A percentile compares a stretch with the other conserved stretches of the same genome.
phyloP scores from a whole-genome alignment of 2,329 filamentous ascomycete species.

The Orbilia blumenaviensis region DNA sequence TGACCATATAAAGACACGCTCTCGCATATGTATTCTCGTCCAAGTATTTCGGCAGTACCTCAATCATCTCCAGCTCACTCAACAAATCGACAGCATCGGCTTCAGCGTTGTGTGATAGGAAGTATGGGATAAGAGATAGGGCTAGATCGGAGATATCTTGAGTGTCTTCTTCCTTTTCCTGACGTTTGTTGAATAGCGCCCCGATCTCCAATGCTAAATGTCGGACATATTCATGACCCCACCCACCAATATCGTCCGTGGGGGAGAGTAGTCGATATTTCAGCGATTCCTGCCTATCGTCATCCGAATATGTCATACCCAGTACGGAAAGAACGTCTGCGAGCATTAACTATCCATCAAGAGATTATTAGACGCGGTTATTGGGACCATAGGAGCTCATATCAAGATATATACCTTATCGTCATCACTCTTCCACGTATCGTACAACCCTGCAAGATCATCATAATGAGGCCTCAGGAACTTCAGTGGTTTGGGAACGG shows the following conservation, averaged over 20 bases:
- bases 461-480: slow-evolving; percentile 97
- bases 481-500: slow-evolving; percentile 96
- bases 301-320: slow-evolving; percentile 98
- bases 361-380: slow-evolving; percentile 22
- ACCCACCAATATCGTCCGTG: slow-evolving; percentile 90
- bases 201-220: slow-evolving; percentile 96
- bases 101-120: slow-evolving; percentile 96
- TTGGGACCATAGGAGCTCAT: background rate
- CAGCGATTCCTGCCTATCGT: slow-evolving; percentile 92
- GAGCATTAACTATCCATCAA: slow-evolving; percentile 70
- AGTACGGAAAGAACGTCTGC: slow-evolving; percentile 97
- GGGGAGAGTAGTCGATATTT: slow-evolving; percentile 93
- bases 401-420: slow-evolving; percentile 73
- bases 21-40: slow-evolving; percentile 93
- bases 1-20: slow-evolving; percentile 97
- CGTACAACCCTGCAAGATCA: slow-evolving; percentile 84
- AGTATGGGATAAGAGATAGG: slow-evolving; percentile 85
- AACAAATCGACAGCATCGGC: slow-evolving; percentile 96
- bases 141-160: slow-evolving; percentile 87
- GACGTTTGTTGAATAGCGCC: slow-evolving; percentile 86
- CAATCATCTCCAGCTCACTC: slow-evolving; percentile 97
- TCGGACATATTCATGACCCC: slow-evolving; percentile 98
- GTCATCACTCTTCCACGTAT: slow-evolving; percentile 82
- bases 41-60: slow-evolving; percentile 84
- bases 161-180: slow-evolving; percentile 83